phyloP scores from a whole-genome alignment of 176 grass and related monocot species.

The Triticum urartu region DNA sequence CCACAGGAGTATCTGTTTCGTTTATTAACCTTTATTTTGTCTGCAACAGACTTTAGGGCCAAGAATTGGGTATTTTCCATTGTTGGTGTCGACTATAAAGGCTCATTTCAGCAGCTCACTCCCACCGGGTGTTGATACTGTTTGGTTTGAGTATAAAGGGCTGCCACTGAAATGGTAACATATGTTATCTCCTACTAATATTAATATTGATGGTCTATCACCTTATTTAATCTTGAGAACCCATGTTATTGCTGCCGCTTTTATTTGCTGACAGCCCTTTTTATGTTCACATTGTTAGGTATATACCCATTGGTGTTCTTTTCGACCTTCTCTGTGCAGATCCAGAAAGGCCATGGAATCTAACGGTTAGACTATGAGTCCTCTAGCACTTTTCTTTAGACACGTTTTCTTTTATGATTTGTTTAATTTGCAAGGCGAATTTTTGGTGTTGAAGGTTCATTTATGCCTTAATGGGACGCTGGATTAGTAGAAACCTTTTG shows the following conservation, averaged over 20 bases:
- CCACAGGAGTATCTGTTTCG: neutral
- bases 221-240: no score
- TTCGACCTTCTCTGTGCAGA: no score
- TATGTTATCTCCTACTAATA: no score
- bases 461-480: neutral
- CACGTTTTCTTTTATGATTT: neutral
- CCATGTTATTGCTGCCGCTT: no score
- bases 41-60: conserved; percentile 68
- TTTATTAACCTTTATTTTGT: conserved; percentile 11
- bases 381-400: neutral
- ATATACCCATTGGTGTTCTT: no score
- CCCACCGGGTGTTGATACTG: no score
- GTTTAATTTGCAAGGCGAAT: neutral
- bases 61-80: conserved; percentile 82
- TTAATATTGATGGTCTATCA: no score
- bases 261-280: no score
- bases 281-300: no score
- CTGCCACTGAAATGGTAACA: no score
- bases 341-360: conserved; percentile 97
- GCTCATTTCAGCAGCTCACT: conserved; percentile 78
- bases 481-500: neutral
- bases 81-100: conserved; percentile 79
- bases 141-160: no score
- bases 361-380: conserved; percentile 60
- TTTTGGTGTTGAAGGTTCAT: neutral